These are phyloP conservation scores for Chlamydomonas reinhardtii DNA, from an alignment of 163 green algal genomes.

Conservation along the genomic window DNA sequence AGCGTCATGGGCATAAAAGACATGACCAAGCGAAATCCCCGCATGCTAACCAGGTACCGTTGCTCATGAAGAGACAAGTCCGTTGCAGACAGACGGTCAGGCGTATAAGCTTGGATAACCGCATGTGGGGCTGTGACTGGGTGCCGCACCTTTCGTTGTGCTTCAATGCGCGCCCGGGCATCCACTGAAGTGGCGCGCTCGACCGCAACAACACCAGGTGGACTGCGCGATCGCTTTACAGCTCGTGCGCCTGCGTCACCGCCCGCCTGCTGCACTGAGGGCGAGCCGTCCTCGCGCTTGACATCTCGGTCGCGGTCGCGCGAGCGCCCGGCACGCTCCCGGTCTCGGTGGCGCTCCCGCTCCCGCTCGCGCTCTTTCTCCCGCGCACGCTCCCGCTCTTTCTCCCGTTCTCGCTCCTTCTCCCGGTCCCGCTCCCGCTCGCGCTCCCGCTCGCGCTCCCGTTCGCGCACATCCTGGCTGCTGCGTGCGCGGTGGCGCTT, in stretches of 20 bases:
- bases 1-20: too few relatives aligned
- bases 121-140: too few relatives aligned
- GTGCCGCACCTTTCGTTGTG: not conserved
- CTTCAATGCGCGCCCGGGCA: not conserved
- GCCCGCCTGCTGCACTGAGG: constrained; percentile 1
- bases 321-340: not conserved
- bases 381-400: not conserved
- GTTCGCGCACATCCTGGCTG: not conserved
- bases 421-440: constrained; percentile 13
- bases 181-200: not conserved
- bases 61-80: too few relatives aligned
- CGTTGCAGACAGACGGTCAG: too few relatives aligned
- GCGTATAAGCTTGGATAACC: too few relatives aligned
- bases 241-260: not conserved
- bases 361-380: not conserved
- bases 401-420: not conserved
- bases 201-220: not conserved
- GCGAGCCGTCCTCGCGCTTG: not conserved
- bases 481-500: constrained; percentile 28
- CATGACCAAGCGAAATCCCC: too few relatives aligned
- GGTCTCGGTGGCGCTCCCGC: not conserved
- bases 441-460: not conserved
- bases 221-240: constrained; percentile 4
- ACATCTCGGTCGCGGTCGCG: not conserved
- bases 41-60: too few relatives aligned